Base-by-base conservation (phyloP, 257 asterid species). In the Solanum sparsipilum region DNA sequence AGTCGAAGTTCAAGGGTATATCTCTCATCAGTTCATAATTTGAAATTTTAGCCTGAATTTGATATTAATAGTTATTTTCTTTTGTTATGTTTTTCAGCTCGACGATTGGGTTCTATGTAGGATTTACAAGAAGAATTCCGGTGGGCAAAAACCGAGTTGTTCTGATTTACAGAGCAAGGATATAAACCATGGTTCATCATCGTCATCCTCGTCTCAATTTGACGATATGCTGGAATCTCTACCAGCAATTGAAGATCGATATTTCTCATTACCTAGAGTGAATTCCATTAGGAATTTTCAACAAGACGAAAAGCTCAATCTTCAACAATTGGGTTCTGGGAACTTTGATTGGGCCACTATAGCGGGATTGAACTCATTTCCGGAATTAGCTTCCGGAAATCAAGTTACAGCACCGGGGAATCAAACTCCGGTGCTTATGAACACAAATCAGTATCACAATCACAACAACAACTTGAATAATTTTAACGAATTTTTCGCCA, bases 31-130 rank as follows among this genome's bases (percentile, higher is more conserved):
- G 4, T 1, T 21, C 84, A 3, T 12, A 29, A 67, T 12, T 25
- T 25, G 73, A 60, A 60, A 60, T 3, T 60, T 21, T 56, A 20
- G 11, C 0, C 0, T 44, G 36, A 44, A 7, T 7, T 39, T 39
- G 35, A 39, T 23, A n/a, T 4, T 71, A 23, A 87, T 38, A 48
- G 48, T 56, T 18, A 39, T 10, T 16, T 29, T 15, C 35, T 15
- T 31, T 75, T 1, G 21, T 4, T 46, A 67, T 9, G 4, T 5
- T 87, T 52, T 52, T 12, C 46, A 95, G 98, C 88, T 96, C 90
- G 98, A 96, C 87, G 98, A 95, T 35, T 94, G 98, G 98, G 98
- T 95, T n/a, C 74, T 95, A 1, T 94, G 98, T 72, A 92, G 98
- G 48, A 94, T 95, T 82, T 94, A 95, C 86, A 91, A 96, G 94